Conservation (phyloP, 2,329 filamentous ascomycete genomes). For the Colletotrichum falcatum region DNA sequence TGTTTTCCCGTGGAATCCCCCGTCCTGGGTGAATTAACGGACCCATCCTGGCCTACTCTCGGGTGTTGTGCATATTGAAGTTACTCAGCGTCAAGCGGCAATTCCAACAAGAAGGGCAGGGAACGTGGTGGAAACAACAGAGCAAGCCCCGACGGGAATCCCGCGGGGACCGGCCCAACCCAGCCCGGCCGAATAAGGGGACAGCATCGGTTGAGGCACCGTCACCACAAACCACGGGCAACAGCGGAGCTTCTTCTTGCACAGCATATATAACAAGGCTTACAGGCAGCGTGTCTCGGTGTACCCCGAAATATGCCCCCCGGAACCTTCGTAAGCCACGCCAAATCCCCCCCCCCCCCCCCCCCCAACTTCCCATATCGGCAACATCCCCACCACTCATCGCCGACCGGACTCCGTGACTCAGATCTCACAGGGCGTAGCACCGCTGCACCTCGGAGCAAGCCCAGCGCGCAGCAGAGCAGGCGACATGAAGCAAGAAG, state of each 20-base stretch:
- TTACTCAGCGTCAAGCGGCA: neutral
- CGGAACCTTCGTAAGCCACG: conserved; percentile 5
- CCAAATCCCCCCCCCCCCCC: neutral
- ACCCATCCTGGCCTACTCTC: neutral
- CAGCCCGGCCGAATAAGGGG: neutral
- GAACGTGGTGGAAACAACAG: neutral
- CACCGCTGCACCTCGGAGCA: conserved; percentile 5
- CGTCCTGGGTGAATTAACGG: neutral
- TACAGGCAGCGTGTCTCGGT: conserved; percentile 7
- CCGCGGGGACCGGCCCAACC: neutral
- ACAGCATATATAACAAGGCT: neutral
- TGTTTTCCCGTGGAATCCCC: neutral
- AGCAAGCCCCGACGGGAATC: conserved; percentile 7
- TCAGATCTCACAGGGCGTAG: neutral
- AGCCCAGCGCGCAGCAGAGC: neutral
- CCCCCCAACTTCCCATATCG: neutral
- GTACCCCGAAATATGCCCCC: neutral
- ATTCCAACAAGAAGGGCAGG: neutral
- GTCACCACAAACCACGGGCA: neutral
- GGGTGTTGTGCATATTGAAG: neutral
- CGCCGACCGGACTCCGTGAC: neutral
- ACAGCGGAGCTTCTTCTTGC: neutral
- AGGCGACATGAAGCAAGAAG: neutral
- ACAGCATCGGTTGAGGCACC: neutral
- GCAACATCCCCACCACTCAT: conserved; percentile 15